Conservation (phyloP, 169 alveolate species). For the Plasmodium billcollinsi region DNA sequence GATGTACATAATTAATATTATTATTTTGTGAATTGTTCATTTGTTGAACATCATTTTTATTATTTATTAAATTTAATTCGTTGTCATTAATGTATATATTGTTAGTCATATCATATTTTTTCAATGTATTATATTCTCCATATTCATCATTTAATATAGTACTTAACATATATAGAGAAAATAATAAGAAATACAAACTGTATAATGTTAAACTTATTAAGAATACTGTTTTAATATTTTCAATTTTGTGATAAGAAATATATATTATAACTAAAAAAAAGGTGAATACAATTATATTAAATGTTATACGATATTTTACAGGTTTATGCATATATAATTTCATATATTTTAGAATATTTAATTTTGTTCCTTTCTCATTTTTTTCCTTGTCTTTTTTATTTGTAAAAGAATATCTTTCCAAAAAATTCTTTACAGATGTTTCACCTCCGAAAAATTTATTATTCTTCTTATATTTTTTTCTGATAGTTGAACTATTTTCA, state of each 20-base stretch:
- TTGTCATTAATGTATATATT: background rate
- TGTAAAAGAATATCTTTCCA: background rate
- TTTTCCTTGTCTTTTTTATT: background rate
- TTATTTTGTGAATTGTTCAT: background rate
- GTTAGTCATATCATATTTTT: background rate
- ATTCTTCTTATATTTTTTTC: background rate
- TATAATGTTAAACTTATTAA: conserved; percentile 40
- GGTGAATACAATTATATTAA: conserved; percentile 12
- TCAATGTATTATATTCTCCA: conserved; percentile 4
- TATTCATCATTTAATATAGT: conserved; percentile 46
- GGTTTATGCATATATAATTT: conserved; percentile 23
- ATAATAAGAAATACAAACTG: conserved; percentile 30
- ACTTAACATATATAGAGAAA: conserved; percentile 44
- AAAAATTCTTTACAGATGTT: conserved; percentile 1
- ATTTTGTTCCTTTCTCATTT: conserved; percentile 6
- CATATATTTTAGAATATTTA: conserved; percentile 7
- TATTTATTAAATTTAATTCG: conserved; percentile 2
- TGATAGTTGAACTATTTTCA: background rate
- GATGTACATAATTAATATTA: background rate
- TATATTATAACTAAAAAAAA: conserved; percentile 21
- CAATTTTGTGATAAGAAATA: conserved; percentile 5
- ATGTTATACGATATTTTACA: conserved; percentile 12
- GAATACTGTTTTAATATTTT: conserved; percentile 21
- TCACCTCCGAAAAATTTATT: background rate
- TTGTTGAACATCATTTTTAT: background rate